Evolutionary conservation across 768 basidiomycete genomes (phyloP), one percentile per base, ranked within the genome.

Genomic region (Coprinopsis strossmayeri): DNA sequence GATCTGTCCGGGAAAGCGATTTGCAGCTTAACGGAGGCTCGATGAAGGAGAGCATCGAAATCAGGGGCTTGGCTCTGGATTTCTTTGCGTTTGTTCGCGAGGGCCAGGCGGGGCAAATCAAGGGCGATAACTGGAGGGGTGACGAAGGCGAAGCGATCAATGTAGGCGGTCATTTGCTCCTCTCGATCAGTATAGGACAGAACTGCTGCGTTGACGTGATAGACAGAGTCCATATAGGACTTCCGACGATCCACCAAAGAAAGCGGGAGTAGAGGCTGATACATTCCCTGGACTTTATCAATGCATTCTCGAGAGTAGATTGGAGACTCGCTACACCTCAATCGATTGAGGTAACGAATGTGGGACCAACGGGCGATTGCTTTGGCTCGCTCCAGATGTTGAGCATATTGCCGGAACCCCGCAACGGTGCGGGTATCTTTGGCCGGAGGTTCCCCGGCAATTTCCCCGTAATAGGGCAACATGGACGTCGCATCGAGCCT

Each of bases 1-100:
- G 84, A 89, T 0, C 85, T 79, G 56, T 94, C 90, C 0, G 94
- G 94, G 63, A 97, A 96, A 1, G 91, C 93, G 46, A 97, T 91
- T 56, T 92, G 90, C 25, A 91, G 73, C 61, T 90, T 91, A 55
- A 92, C 90, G 34, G 76, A 80, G 1, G 84, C 67, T 21, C 69
- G 74, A 61, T 96, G 93, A 10, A 96, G 62, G 18, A 75, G 65
- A 1, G 68, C 66, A 58, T 93, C 91, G 57, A 92, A 87, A 13
- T 68, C 66, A 1, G 66, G 61, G 3, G 70, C 57, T 53, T 70
- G 66, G 1, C 54, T 52, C 3, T 53, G 39, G n/a, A 62, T 49
- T 7, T 38, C 32, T 46, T 63, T 55, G 55, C 65, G 46, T 52
- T 58, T 35, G 5, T 77, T 79, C 0, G 77, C 57, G 3, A 93